These are phyloP conservation scores for Castanea crenata DNA, from an alignment of 306 rosid species.

Conservation along the genomic window DNA sequence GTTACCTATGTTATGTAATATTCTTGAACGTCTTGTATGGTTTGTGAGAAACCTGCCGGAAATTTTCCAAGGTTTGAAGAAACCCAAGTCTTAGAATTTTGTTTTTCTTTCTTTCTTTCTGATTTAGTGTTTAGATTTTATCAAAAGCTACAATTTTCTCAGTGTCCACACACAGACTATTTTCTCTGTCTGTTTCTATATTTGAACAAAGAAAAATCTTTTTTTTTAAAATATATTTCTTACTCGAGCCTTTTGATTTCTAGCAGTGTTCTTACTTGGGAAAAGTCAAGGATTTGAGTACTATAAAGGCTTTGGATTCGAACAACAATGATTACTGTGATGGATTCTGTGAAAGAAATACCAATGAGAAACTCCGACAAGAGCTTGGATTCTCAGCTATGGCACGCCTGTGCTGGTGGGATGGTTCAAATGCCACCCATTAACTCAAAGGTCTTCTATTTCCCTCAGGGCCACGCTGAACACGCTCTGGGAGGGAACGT, in stretches of 20 bases:
- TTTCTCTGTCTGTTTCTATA: background rate
- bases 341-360: slow-evolving; percentile 54
- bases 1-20: too few species aligned
- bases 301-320: background rate
- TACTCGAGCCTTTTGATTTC: slow-evolving; percentile 1
- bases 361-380: slow-evolving; percentile 43
- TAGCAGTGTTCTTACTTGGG: slow-evolving; percentile 5
- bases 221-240: background rate
- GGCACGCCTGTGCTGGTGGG: slow-evolving; percentile 98
- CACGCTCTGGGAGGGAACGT: slow-evolving; percentile 52
- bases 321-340: slow-evolving; percentile 37
- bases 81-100: too few species aligned
- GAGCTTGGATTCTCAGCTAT: slow-evolving; percentile 75
- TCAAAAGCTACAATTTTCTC: background rate
- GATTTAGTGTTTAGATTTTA: too few species aligned
- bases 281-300: background rate
- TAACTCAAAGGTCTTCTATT: slow-evolving; percentile 78
- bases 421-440: slow-evolving; percentile 92
- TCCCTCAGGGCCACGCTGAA: slow-evolving; percentile 95
- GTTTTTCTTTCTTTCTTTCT: too few species aligned
- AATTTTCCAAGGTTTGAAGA: too few species aligned
- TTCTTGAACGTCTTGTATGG: too few species aligned
- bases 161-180: background rate
- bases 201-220: too few species aligned
- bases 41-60: too few species aligned